Conservation (phyloP, 108 stramenopile species). For the Fragilariopsis cylindrus region DNA sequence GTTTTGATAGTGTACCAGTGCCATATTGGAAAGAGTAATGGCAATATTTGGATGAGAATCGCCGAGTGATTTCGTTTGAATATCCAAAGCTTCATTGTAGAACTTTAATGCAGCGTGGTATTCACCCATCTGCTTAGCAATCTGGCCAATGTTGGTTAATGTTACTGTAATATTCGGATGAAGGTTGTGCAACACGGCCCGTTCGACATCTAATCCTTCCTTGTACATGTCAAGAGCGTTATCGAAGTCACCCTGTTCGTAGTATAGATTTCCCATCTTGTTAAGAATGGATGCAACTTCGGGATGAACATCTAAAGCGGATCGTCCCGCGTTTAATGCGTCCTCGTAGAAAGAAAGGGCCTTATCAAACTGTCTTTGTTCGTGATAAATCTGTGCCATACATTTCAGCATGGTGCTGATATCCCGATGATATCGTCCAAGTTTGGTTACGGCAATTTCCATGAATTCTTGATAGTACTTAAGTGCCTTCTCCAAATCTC, state of each 20-base stretch:
- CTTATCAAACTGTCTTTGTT: conserved; percentile 45
- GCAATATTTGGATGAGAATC: conserved; percentile 47
- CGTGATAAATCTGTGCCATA: conserved; percentile 68
- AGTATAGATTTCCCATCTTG: conserved; percentile 69
- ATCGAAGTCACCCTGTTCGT: conserved; percentile 58
- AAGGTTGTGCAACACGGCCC: conserved; percentile 41
- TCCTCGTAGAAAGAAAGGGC: conserved; percentile 51
- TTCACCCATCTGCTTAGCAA: conserved; percentile 61
- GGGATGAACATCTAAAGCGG: conserved; percentile 53
- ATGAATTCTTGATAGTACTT: conserved; percentile 61
- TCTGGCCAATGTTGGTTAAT: conserved; percentile 69
- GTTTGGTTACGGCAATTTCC: conserved; percentile 42
- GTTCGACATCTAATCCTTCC: conserved; percentile 61
- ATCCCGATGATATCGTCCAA: conserved; percentile 57
- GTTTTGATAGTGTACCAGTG: conserved; percentile 59
- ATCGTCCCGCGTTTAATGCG: conserved; percentile 34
- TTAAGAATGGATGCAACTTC: conserved; percentile 67
- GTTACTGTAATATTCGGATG: conserved; percentile 72
- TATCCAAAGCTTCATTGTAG: conserved; percentile 56
- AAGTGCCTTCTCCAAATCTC: conserved; percentile 52
- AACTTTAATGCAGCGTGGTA: conserved; percentile 48
- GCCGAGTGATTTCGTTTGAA: conserved; percentile 47
- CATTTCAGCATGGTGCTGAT: conserved; percentile 59
- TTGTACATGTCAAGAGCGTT: conserved; percentile 54
- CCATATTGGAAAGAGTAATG: conserved; percentile 62